phyloP scores from a whole-genome alignment of 2,329 filamentous ascomycete species.

The Arthrobotrys conoides region DNA sequence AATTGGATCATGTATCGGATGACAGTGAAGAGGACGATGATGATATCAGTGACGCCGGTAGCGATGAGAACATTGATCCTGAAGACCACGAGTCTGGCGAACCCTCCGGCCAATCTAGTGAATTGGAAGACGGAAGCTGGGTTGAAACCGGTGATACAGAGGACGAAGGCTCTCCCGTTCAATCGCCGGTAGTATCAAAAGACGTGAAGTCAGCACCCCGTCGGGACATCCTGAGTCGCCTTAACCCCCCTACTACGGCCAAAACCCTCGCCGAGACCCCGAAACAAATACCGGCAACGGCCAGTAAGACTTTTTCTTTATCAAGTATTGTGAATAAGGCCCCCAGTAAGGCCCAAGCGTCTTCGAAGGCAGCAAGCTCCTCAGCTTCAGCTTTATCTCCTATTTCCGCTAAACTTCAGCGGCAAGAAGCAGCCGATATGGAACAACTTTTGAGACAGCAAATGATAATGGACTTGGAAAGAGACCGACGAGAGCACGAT shows the following conservation, averaged over 20 bases:
- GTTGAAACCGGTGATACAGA: constrained; percentile 46
- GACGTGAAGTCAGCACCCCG: neutral
- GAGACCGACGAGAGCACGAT: constrained; percentile 7
- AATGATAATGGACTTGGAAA: constrained; percentile 26
- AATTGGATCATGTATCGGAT: neutral
- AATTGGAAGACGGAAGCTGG: constrained; percentile 54
- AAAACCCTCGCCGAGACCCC: neutral
- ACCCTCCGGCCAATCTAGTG: constrained; percentile 48
- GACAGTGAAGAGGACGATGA: constrained; percentile 35
- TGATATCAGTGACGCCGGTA: constrained; percentile 26
- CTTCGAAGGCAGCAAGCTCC: constrained; percentile 1
- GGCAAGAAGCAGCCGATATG: constrained; percentile 39
- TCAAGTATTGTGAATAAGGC: constrained; percentile 14
- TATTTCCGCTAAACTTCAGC: constrained; percentile 21
- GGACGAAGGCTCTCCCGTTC: constrained; percentile 43
- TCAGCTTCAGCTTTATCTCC: constrained; percentile 31
- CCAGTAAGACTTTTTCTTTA: constrained; percentile 5
- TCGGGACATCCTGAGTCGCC: constrained; percentile 13
- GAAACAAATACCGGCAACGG: neutral
- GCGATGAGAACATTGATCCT: constrained; percentile 13
- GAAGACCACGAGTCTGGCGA: constrained; percentile 6
- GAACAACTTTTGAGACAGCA: constrained; percentile 13
- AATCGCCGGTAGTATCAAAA: neutral
- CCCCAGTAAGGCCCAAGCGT: neutral
- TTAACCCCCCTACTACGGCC: neutral